Evolutionary conservation across 139 green algal genomes (phyloP).

Genomic region (Yamagishiella unicocca): DNA sequence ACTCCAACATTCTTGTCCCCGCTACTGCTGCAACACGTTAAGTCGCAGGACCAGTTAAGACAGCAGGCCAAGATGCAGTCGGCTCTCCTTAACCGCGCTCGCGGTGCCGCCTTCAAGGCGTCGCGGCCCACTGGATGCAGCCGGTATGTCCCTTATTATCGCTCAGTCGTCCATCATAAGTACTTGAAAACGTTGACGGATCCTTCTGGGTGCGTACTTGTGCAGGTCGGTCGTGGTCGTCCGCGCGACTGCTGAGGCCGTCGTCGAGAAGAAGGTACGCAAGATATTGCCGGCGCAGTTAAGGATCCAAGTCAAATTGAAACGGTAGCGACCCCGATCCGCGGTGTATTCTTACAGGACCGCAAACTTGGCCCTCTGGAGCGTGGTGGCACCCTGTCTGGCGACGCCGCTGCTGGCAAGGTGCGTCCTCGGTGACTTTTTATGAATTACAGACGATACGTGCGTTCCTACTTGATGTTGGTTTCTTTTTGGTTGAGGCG

Average conservation of each 20-base stretch:
- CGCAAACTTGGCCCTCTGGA: slow-evolving; percentile 76
- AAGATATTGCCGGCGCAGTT: neutral
- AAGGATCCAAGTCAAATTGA: slow-evolving; percentile 7
- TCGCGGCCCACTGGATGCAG: slow-evolving; percentile 13
- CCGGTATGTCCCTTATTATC: slow-evolving; percentile 5
- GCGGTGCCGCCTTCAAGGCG: slow-evolving; percentile 30
- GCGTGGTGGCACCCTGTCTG: slow-evolving; percentile 80
- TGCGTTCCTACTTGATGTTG: no score
- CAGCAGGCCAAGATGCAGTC: slow-evolving; percentile 33
- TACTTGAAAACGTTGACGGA: neutral
- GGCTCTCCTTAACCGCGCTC: neutral
- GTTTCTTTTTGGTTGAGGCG: no score
- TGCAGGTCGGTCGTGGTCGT: slow-evolving; percentile 32
- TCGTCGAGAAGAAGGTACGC: slow-evolving; percentile 42
- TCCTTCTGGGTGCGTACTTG: neutral
- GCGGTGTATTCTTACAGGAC: slow-evolving; percentile 42
- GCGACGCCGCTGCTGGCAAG: slow-evolving; percentile 79
- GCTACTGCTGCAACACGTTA: neutral
- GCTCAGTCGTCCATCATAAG: neutral
- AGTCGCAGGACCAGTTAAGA: neutral
- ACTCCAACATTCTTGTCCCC: neutral
- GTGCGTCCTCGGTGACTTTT: no score
- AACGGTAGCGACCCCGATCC: neutral
- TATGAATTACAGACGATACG: no score
- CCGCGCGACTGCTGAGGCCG: slow-evolving; percentile 47